These are phyloP conservation scores for Stentor coeruleus DNA, from an alignment of 73 alveolate species.

Conservation along the genomic window DNA sequence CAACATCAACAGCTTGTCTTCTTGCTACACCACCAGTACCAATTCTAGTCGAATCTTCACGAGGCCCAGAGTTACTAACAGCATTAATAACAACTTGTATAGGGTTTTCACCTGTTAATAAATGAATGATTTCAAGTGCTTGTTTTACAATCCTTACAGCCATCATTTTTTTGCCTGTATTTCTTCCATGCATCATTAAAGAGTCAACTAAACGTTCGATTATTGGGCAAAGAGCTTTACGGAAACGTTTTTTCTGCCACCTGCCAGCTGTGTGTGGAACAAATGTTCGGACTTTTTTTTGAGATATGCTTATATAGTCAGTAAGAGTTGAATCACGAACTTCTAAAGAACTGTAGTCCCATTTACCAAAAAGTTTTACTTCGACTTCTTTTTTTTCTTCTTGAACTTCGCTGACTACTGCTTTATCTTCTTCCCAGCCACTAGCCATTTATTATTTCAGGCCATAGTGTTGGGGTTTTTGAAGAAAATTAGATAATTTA, in stretches of 20 bases:
- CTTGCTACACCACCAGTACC: slow-evolving; percentile 99
- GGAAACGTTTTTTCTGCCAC: slow-evolving; percentile 92
- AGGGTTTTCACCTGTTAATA: slow-evolving; percentile 96
- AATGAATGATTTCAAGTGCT: slow-evolving; percentile 93
- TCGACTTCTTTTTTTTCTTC: too few species aligned
- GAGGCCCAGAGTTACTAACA: slow-evolving; percentile 94
- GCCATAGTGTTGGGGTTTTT: too few species aligned
- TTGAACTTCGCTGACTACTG: not conserved
- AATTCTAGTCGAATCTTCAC: slow-evolving; percentile 98
- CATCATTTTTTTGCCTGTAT: slow-evolving; percentile 97
- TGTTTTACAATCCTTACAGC: slow-evolving; percentile 95
- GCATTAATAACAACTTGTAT: slow-evolving; percentile 92
- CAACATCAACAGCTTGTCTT: slow-evolving; percentile 99
- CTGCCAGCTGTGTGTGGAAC: slow-evolving; percentile 99
- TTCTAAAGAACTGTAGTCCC: slow-evolving; percentile 79
- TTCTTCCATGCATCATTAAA: slow-evolving; percentile 96
- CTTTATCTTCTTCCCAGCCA: not conserved
- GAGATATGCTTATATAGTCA: slow-evolving; percentile 74
- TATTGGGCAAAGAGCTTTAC: slow-evolving; percentile 98
- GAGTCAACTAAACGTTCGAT: slow-evolving; percentile 93
- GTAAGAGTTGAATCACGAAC: slow-evolving; percentile 67
- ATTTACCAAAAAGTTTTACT: slow-evolving; percentile 82
- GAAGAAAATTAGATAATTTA: too few species aligned
- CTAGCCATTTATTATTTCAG: slow-evolving; percentile 7
- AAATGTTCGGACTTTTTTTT: slow-evolving; percentile 64